A percentile compares a stretch with the other conserved stretches of the same genome.
These are phyloP conservation scores for Thalassia testudinum DNA, from an alignment of 116 monocot genomes.

Conservation along the genomic window DNA sequence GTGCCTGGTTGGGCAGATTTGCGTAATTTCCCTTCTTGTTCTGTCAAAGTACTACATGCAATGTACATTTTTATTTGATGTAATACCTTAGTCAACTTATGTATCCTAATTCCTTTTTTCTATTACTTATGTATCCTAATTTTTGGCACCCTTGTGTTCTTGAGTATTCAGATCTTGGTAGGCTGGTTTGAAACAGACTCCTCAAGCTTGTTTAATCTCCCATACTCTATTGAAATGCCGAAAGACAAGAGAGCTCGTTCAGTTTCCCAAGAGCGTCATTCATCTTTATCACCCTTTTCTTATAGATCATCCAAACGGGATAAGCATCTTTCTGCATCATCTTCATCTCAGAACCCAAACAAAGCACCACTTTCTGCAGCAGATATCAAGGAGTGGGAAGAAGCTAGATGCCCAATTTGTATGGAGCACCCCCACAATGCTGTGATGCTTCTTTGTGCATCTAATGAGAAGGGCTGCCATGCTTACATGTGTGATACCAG, in stretches of 20 bases:
- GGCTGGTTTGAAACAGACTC: too few relatives aligned
- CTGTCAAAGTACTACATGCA: too few relatives aligned
- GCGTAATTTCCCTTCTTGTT: too few relatives aligned
- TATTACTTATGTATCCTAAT: too few relatives aligned
- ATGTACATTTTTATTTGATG: too few relatives aligned
- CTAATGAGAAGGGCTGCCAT: constrained; percentile 56
- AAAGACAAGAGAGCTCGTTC: constrained; percentile 47
- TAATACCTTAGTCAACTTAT: too few relatives aligned
- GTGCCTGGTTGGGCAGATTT: too few relatives aligned
- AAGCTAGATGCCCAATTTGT: constrained; percentile 63
- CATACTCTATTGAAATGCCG: constrained; percentile 23
- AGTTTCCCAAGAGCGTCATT: constrained; percentile 29
- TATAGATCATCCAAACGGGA: constrained; percentile 16
- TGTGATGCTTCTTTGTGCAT: constrained; percentile 53
- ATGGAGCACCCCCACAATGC: constrained; percentile 92
- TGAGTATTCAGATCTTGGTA: too few relatives aligned
- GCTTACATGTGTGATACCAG: constrained; percentile 89
- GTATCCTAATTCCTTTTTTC: too few relatives aligned
- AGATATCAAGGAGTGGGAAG: constrained; percentile 57
- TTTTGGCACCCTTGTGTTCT: too few relatives aligned
- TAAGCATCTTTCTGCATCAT: constrained; percentile 10
- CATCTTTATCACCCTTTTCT: constrained; percentile 27
- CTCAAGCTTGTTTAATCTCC: too few relatives aligned
- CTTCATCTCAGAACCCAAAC: constrained; percentile 11
- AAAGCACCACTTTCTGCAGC: constrained; percentile 1